These are phyloP conservation scores for Fusarium coicis DNA, from an alignment of 2,329 filamentous ascomycete genomes.

Conservation along the genomic window DNA sequence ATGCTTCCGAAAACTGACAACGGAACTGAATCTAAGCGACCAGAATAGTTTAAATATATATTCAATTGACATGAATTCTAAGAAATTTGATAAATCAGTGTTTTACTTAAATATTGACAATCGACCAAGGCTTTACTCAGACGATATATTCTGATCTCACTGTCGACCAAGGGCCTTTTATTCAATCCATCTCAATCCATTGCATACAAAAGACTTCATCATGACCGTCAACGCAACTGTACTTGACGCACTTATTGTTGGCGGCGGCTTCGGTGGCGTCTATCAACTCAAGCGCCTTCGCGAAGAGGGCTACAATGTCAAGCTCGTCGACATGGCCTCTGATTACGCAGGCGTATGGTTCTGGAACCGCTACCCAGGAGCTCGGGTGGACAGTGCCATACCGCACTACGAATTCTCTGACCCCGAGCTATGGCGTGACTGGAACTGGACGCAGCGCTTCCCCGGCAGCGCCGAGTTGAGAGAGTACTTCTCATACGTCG, in stretches of 20 bases:
- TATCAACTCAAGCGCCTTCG: background rate
- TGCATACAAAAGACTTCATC: accelerated
- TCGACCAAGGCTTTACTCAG: accelerated
- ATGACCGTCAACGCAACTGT: background rate
- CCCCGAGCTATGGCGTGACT: background rate
- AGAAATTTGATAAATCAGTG: background rate
- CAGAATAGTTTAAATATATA: background rate
- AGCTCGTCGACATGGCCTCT: background rate
- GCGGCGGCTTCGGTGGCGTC: background rate
- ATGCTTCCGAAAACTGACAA: background rate
- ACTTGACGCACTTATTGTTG: background rate
- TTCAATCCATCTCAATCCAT: background rate
- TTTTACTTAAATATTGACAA: background rate
- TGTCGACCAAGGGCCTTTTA: background rate
- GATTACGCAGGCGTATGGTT: background rate
- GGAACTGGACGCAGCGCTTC: background rate
- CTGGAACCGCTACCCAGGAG: background rate
- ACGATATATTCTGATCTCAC: background rate
- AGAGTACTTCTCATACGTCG: background rate
- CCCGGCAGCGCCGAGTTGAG: background rate
- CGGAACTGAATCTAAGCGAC: accelerated
- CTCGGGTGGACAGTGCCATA: background rate
- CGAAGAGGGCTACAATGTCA: background rate
- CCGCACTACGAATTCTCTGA: background rate
- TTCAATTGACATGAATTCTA: accelerated